Evolutionary conservation across 108 stramenopile species (phyloP).

Genomic region (Nitzschia sp.): DNA sequence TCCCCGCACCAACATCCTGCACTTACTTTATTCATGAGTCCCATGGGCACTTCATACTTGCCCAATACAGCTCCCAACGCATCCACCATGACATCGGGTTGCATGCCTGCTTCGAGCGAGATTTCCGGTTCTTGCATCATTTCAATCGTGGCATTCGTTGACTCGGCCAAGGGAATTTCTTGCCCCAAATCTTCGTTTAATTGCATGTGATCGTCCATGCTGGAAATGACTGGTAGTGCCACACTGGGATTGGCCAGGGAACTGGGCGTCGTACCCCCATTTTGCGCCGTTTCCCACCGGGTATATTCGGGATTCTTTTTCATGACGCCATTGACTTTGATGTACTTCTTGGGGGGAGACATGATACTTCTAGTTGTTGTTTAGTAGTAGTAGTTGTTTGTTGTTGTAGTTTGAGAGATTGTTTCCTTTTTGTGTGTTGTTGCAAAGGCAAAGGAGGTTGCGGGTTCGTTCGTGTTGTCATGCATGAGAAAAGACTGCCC

Average conservation of each 20-base stretch:
- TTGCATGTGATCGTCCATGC: conserved; percentile 47
- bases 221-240: conserved; percentile 42
- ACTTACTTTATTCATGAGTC: conserved; percentile 49
- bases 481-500: no score
- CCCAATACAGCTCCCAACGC: conserved; percentile 36
- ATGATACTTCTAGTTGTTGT: neutral
- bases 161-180: conserved; percentile 44
- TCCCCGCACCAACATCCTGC: no score
- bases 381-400: neutral
- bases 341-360: conserved; percentile 48
- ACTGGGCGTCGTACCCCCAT: conserved; percentile 15
- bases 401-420: neutral
- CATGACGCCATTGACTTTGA: conserved; percentile 60
- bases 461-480: no score
- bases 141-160: conserved; percentile 52
- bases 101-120: conserved; percentile 44
- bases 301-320: conserved; percentile 59
- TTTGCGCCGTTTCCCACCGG: conserved; percentile 43
- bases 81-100: conserved; percentile 49
- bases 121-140: conserved; percentile 64
- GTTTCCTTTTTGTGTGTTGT: no score
- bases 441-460: no score
- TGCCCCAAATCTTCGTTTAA: conserved; percentile 40
- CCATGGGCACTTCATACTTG: conserved; percentile 64
- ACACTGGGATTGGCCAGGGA: neutral